Conservation (phyloP, 305 asterid genomes). For the Lippia alba region DNA sequence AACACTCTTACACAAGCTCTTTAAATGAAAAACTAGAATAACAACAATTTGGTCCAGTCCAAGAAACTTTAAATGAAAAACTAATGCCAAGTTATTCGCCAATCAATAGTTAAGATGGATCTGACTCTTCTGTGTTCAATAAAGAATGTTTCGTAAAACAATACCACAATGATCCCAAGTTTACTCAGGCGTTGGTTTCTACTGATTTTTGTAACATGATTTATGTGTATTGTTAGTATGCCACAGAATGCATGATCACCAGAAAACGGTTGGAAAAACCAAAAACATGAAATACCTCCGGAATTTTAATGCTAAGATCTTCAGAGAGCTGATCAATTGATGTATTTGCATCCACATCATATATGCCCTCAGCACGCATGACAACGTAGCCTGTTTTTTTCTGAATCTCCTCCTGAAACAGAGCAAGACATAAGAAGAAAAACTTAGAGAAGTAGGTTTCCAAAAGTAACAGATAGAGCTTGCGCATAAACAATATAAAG, state of each 20-base stretch:
- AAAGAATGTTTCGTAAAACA: constrained; percentile 20
- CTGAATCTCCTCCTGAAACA: constrained; percentile 95
- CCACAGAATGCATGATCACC: background rate
- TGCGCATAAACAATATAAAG: background rate
- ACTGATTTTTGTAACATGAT: constrained; percentile 4
- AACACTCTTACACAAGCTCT: constrained; percentile 11
- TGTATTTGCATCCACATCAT: constrained; percentile 98
- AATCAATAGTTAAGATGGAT: background rate
- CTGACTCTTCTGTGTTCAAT: background rate
- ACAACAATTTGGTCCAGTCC: background rate
- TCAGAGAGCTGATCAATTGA: constrained; percentile 97
- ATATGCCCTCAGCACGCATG: constrained; percentile 96
- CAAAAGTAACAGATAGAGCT: constrained; percentile 9
- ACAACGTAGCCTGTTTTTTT: constrained; percentile 95
- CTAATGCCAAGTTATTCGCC: background rate
- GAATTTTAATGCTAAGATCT: constrained; percentile 93
- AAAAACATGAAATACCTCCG: constrained; percentile 64
- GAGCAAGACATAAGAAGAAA: constrained; percentile 31
- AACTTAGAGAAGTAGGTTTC: constrained; percentile 5
- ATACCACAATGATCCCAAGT: background rate
- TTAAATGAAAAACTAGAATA: background rate
- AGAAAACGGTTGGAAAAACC: constrained; percentile 8
- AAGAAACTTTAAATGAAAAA: background rate
- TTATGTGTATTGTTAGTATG: background rate
- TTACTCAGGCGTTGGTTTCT: constrained; percentile 2